These are phyloP conservation scores for Cystofilobasidium capitatum DNA, from an alignment of 768 basidiomycete species.

Conservation along the genomic window DNA sequence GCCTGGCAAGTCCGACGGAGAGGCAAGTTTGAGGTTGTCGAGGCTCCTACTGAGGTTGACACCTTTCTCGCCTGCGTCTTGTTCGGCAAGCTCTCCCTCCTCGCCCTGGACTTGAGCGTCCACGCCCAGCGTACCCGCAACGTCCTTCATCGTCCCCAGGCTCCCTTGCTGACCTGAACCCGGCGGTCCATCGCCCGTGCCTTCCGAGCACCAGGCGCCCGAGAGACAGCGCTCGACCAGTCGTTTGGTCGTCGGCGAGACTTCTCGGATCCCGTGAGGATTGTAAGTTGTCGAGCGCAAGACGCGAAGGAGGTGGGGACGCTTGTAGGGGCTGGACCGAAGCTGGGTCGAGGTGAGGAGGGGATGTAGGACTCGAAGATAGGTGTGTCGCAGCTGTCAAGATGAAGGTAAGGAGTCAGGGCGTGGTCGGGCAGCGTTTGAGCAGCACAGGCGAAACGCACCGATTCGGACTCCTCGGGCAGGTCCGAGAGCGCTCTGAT, in stretches of 20 bases:
- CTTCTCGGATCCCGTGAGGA: conserved; percentile 59
- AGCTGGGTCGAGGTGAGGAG: conserved; percentile 91
- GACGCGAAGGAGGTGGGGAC: conserved; percentile 71
- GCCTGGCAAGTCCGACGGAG: background rate
- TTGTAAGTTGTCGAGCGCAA: conserved; percentile 69
- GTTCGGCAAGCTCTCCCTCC: background rate
- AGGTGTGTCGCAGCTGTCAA: conserved; percentile 78
- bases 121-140: background rate
- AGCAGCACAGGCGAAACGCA: conserved; percentile 43
- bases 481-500: conserved; percentile 85
- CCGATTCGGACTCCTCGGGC: conserved; percentile 87
- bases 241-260: conserved; percentile 76
- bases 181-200: background rate
- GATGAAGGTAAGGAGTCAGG: background rate
- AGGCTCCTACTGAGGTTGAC: background rate
- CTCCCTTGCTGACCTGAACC: conserved; percentile 4
- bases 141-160: conserved; percentile 1
- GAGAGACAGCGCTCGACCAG: conserved; percentile 82
- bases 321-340: conserved; percentile 62
- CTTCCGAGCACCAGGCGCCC: conserved; percentile 56
- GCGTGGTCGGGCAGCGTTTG: background rate
- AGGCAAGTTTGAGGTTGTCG: background rate
- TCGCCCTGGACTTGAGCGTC: background rate
- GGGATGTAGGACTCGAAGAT: conserved; percentile 89
- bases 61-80: background rate